Conservation (phyloP, 2,329 filamentous ascomycete species). For the Hypoxylon sp. region DNA sequence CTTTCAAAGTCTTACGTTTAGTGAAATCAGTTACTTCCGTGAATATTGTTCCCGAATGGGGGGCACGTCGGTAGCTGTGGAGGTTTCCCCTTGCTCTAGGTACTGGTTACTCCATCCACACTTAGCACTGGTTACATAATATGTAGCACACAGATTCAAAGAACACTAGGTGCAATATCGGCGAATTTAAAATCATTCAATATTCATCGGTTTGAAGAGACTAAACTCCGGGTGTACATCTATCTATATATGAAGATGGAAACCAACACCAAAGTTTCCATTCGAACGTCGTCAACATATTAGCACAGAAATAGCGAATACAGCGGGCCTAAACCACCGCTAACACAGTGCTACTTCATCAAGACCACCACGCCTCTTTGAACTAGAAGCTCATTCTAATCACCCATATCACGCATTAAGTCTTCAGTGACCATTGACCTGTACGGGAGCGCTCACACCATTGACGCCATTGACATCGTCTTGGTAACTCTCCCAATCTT, state of each 20-base stretch:
- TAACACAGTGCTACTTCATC: not conserved
- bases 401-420: not conserved
- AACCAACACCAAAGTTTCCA: constrained; percentile 14
- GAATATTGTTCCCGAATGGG: not conserved
- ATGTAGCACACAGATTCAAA: not conserved
- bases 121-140: too few species aligned
- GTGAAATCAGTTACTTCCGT: not conserved
- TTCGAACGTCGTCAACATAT: constrained; percentile 23
- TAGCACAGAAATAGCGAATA: constrained; percentile 33
- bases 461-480: constrained; percentile 60
- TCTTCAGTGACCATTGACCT: constrained; percentile 47
- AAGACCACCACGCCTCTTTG: constrained; percentile 2
- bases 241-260: constrained; percentile 24
- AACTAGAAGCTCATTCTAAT: not conserved
- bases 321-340: constrained; percentile 23
- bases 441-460: constrained; percentile 52
- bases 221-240: constrained; percentile 26
- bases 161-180: too few species aligned
- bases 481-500: constrained; percentile 87
- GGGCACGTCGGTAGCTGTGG: not conserved
- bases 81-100: not conserved
- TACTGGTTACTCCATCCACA: not conserved
- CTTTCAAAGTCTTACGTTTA: not conserved
- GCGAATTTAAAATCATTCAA: constrained; percentile 6
- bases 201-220: constrained; percentile 15